Conservation (phyloP, 2,329 filamentous ascomycete species). For the Colletotrichum camelliae region DNA sequence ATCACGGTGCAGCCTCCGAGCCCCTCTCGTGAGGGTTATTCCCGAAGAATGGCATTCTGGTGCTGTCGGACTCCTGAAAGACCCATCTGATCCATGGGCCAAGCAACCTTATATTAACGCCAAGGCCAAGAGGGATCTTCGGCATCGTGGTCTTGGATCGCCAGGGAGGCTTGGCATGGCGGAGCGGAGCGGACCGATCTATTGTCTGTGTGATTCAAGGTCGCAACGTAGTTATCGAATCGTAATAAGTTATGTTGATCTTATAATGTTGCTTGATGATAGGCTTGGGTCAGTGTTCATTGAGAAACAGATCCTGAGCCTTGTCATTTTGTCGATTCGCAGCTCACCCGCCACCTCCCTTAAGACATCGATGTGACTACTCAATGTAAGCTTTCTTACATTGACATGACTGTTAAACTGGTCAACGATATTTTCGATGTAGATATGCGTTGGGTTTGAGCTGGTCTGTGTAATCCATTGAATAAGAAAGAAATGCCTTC, state of each 20-base stretch:
- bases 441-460: too few species aligned
- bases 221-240: neutral
- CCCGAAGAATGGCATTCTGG: neutral
- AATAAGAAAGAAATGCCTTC: too few species aligned
- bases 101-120: conserved; percentile 8
- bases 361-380: too few species aligned
- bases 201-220: neutral
- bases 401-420: too few species aligned
- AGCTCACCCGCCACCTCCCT: too few species aligned
- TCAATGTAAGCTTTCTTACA: too few species aligned
- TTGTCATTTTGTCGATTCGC: too few species aligned
- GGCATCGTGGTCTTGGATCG: conserved; percentile 3
- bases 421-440: too few species aligned
- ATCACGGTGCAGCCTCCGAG: neutral
- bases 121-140: conserved; percentile 1
- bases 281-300: too few species aligned
- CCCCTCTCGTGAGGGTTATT: neutral
- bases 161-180: neutral
- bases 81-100: neutral
- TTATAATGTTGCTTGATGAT: neutral
- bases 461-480: too few species aligned
- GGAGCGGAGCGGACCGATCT: neutral
- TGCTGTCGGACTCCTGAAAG: neutral
- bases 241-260: neutral
- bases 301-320: too few species aligned